Evolutionary conservation across 2,329 filamentous ascomycete genomes (phyloP), one percentile per base, ranked within the genome.

Genomic region (Diaporthe longicolla): DNA sequence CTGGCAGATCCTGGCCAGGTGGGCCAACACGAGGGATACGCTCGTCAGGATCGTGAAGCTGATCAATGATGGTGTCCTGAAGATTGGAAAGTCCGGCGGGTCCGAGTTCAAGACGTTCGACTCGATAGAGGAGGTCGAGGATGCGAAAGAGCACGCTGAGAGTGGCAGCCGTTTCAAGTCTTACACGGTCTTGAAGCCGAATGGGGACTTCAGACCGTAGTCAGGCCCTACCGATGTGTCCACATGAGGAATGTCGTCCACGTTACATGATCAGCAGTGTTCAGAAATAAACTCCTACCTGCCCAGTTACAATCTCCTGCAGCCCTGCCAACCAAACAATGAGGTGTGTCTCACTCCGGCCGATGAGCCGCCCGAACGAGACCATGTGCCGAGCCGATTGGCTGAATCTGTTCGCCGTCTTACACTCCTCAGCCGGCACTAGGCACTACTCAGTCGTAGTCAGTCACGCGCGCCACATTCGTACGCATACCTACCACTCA

Each of bases 361-460:
- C 70, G 70, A 13, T 66, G n/a, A 29, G 45, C 50, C 57, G 58
- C 45, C 48, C 50, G 45, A 52, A 55, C 45, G 45, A 57, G 50
- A 37, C 32, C 73, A 74, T 74, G 73, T 74, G 73, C 73, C 19
- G 54, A 52, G 70, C 73, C 45, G 37, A 69, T 74, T 74, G 73
- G 73, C 70, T 69, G 24, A 61, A 59, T 21, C 43, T 43, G 29
- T 21, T 40, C 52, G 29, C 43, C 48, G 17, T 72, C 48, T 55
- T 21, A 40, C 50, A 24, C 70, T 50, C 29, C 37, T 57, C 71
- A 4, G 32, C 52, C 26, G 55, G 24, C 61, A 55, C 54, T 24
- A 26, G 55, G 24, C 61, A 55, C 54, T 24, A 26, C 37, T 35
- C 26, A 4, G 26, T 43, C 17, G 45, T 48, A 48, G 19, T 32